phyloP scores from a whole-genome alignment of 306 rosid species.

The Trichosanthes truncata region DNA sequence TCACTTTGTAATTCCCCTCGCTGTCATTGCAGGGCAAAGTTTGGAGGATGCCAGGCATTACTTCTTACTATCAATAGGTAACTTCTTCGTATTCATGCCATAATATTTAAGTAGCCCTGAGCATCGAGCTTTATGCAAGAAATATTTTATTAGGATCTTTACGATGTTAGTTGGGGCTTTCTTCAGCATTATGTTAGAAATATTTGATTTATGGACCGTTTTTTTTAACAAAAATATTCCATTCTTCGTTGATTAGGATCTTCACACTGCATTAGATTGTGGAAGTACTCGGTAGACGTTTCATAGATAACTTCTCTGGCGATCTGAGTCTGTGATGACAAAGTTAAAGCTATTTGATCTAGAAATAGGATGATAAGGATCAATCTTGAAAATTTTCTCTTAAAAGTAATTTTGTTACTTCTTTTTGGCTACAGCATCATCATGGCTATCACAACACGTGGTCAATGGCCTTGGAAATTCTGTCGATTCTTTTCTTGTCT shows the following conservation, averaged over 20 bases:
- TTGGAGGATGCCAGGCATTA: slow-evolving; percentile 70
- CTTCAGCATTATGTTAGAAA: not conserved
- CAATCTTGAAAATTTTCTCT: too few species aligned
- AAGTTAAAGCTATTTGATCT: not conserved
- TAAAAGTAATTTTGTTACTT: not conserved
- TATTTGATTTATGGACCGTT: not conserved
- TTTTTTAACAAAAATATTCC: too few species aligned
- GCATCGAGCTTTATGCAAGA: not conserved
- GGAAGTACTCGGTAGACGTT: not conserved
- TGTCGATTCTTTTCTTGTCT: not conserved
- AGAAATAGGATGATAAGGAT: not conserved
- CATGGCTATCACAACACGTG: not conserved
- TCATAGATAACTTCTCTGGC: not conserved
- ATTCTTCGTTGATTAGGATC: not conserved
- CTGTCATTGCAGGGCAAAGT: slow-evolving; percentile 51
- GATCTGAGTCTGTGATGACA: not conserved
- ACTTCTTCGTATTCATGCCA: slow-evolving; percentile 8
- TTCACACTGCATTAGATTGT: not conserved
- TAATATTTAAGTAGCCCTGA: slow-evolving; percentile 5
- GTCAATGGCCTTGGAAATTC: not conserved
- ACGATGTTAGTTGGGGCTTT: not conserved
- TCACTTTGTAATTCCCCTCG: slow-evolving; percentile 85
- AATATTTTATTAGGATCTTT: not conserved
- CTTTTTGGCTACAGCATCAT: not conserved
- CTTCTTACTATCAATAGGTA: slow-evolving; percentile 73